These are phyloP conservation scores for Leishmania tropica DNA, from an alignment of 208 protist species.

Conservation along the genomic window DNA sequence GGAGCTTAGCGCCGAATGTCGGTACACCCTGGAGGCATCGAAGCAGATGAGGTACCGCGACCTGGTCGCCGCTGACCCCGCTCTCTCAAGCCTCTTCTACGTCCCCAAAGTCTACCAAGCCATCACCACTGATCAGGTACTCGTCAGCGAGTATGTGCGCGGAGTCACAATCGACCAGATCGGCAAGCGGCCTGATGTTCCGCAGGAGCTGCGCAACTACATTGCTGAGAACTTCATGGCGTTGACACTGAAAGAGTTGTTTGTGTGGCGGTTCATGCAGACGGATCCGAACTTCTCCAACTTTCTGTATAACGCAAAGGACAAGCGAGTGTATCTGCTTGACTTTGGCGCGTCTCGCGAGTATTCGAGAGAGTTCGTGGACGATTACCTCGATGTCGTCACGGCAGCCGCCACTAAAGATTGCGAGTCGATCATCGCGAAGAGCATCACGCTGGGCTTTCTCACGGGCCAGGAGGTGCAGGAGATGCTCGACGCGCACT, in stretches of 20 bases:
- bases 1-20: conserved; percentile 74
- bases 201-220: conserved; percentile 77
- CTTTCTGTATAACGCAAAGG: conserved; percentile 93
- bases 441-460: conserved; percentile 94
- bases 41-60: conserved; percentile 69
- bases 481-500: conserved; percentile 93
- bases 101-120: conserved; percentile 67
- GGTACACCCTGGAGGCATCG: conserved; percentile 65
- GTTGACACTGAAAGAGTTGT: conserved; percentile 92
- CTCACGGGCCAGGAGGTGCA: conserved; percentile 94
- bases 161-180: conserved; percentile 72
- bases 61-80: conserved; percentile 39
- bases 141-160: conserved; percentile 69
- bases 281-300: conserved; percentile 98
- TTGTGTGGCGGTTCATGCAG: conserved; percentile 97
- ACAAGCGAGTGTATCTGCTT: conserved; percentile 65
- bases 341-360: conserved; percentile 96
- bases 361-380: conserved; percentile 85
- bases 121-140: conserved; percentile 63
- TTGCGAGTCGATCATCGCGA: conserved; percentile 76
- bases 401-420: conserved; percentile 80
- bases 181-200: conserved; percentile 40
- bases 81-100: conserved; percentile 61
- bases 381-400: conserved; percentile 94
- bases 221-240: conserved; percentile 85